Conservation (phyloP, 2,329 filamentous ascomycete genomes). For the Fusarium pininemorale region DNA sequence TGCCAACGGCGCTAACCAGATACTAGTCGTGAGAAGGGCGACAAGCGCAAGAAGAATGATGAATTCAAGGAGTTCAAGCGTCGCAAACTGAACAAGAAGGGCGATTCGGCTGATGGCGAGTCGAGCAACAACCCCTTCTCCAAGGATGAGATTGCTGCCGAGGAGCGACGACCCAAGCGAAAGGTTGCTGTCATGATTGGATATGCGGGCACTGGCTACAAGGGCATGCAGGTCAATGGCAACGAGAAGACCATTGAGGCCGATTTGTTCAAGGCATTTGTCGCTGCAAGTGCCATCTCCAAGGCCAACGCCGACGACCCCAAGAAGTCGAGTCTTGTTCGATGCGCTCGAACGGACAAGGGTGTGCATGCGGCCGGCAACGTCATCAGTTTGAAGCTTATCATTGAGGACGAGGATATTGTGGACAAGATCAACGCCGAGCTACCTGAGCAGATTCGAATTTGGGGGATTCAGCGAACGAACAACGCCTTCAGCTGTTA, state of each 20-base stretch:
- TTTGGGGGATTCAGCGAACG: constrained; percentile 93
- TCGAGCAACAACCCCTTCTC: constrained; percentile 59
- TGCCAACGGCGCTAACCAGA: constrained; percentile 49
- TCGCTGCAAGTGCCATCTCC: constrained; percentile 90
- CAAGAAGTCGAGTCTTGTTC: constrained; percentile 92
- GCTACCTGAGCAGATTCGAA: constrained; percentile 86
- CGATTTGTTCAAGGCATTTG: constrained; percentile 91
- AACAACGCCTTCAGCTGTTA: constrained; percentile 95
- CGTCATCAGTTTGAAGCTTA: constrained; percentile 93
- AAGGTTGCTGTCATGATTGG: constrained; percentile 97
- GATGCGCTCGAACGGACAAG: constrained; percentile 96
- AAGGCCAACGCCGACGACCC: constrained; percentile 97
- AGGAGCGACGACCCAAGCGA: constrained; percentile 88
- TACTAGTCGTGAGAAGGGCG: constrained; percentile 48
- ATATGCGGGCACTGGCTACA: constrained; percentile 96
- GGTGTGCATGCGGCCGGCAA: constrained; percentile 97
- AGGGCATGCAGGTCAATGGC: constrained; percentile 91
- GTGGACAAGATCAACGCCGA: constrained; percentile 90
- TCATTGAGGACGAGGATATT: constrained; percentile 89
- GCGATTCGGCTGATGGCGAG: constrained; percentile 45
- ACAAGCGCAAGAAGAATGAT: constrained; percentile 52
- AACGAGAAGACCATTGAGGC: constrained; percentile 94
- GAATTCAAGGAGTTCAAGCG: constrained; percentile 55
- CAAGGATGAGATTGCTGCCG: constrained; percentile 86
- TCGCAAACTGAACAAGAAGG: constrained; percentile 51